Evolutionary conservation across 2,329 filamentous ascomycete genomes (phyloP).

Genomic region (Dactylellina leptospora): DNA sequence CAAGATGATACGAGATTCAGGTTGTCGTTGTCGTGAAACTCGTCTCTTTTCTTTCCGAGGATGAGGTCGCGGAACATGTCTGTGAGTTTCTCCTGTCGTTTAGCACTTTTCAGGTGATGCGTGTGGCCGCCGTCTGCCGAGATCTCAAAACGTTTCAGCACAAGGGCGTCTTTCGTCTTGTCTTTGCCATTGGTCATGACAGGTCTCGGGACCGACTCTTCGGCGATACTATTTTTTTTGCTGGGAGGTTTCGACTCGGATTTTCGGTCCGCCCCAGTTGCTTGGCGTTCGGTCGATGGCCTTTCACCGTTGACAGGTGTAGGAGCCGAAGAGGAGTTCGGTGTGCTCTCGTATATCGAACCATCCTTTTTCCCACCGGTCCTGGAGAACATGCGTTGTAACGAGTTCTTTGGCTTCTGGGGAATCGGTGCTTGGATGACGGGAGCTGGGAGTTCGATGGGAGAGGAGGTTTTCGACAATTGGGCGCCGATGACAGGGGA

Average conservation of each 20-base stretch:
- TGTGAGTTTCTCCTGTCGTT: constrained; percentile 91
- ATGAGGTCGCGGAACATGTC: constrained; percentile 90
- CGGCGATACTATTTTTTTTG: constrained; percentile 40
- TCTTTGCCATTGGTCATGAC: constrained; percentile 12
- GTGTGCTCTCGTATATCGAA: constrained; percentile 5
- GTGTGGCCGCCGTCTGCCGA: constrained; percentile 77
- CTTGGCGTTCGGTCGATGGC: constrained; percentile 30
- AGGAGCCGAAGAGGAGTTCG: constrained; percentile 2
- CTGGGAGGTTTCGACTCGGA: constrained; percentile 11
- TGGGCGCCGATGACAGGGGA: constrained; percentile 49
- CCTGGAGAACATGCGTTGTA: constrained; percentile 50
- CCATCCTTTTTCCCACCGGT: constrained; percentile 28
- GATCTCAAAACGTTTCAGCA: constrained; percentile 65
- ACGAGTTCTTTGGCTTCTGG: constrained; percentile 43
- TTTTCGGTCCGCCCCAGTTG: constrained; percentile 30
- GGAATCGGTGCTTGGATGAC: constrained; percentile 37
- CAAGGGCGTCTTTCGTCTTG: constrained; percentile 26
- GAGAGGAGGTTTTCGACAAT: constrained; percentile 47
- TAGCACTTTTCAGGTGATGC: constrained; percentile 87
- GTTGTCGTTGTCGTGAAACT: constrained; percentile 72
- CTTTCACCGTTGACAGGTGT: constrained; percentile 47
- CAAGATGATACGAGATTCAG: constrained; percentile 93
- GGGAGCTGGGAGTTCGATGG: constrained; percentile 49
- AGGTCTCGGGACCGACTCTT: constrained; percentile 26
- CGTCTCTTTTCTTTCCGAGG: constrained; percentile 77